Base-by-base conservation (phyloP, 1,284 basidiomycete genomes). In the Boletus sp. region DNA sequence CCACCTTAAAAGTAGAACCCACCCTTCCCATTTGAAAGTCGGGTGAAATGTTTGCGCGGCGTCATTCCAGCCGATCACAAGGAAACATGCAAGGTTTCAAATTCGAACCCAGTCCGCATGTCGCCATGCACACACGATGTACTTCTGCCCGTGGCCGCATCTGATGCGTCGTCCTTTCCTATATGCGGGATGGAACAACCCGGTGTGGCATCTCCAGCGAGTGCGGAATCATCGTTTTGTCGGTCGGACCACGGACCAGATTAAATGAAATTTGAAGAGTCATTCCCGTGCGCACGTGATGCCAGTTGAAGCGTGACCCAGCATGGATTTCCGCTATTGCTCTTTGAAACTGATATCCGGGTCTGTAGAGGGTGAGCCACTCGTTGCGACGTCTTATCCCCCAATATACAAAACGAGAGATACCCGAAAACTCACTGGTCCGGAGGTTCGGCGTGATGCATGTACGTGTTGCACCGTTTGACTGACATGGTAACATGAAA, bases 21-120 rank as follows among this genome's bases (percentile, higher is more conserved):
- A 20, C 20, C 18, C 11, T 13, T 31, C 27, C 27, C 20, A 53
- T 69, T 63, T 52, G 50, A 55, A 53, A 48, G 49, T 64, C 45
- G 48, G 51, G 49, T 9, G 4, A 41, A 61, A 39, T 8, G n/a
- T 54, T 47, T 52, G 31, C 35, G 37, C 37, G 31, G 43, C 35
- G 24, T 61, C 27, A 27, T 47, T 57, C 48, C 33, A 51, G 42
- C 50, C 29, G 36, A 47, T 57, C 64, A 45, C 29, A 37, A 41
- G 33, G 24, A 48, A 16, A 18, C 18, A 31, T 16, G 36, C 53
- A 46, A 45, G 29, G 46, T 35, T 53, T 55, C 35, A 47, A 45
- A 56, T 54, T 58, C 24, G 33, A 51, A 63, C 45, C 36, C 33
- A 35, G 44, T 49, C n/a, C 35, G 46, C 53, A 31, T 45, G 49